A percentile compares a stretch with the other conserved stretches of the same genome.
These are phyloP conservation scores for Cyclostephanos tholiformis DNA, from an alignment of 108 stramenopile species.

Conservation along the genomic window DNA sequence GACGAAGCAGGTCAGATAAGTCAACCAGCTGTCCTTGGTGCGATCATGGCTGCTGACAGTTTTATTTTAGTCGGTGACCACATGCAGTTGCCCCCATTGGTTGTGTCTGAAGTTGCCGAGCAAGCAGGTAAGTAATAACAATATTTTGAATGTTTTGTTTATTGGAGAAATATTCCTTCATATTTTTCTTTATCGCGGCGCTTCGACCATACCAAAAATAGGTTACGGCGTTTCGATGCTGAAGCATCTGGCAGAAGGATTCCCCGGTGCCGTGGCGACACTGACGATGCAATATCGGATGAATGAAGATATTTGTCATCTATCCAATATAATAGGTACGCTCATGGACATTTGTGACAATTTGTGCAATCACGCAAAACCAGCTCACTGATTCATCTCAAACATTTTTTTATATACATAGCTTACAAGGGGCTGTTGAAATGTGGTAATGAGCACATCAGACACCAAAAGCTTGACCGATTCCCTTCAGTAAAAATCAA, in stretches of 20 bases:
- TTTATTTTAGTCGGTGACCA: constrained; percentile 98
- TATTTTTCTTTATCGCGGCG: not conserved
- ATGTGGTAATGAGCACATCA: constrained; percentile 84
- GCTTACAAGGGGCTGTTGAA: constrained; percentile 85
- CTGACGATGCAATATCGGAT: constrained; percentile 96
- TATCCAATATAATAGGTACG: constrained; percentile 80
- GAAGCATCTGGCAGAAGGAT: constrained; percentile 79
- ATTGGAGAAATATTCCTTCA: not conserved
- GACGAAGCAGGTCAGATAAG: constrained; percentile 98
- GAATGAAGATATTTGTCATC: constrained; percentile 87
- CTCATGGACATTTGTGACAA: not conserved
- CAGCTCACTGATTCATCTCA: not conserved
- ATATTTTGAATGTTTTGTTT: not conserved
- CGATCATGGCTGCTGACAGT: constrained; percentile 77
- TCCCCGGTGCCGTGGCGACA: constrained; percentile 79
- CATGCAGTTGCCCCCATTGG: constrained; percentile 96
- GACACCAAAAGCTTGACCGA: constrained; percentile 51
- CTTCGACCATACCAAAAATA: constrained; percentile 15
- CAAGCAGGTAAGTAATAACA: constrained; percentile 63
- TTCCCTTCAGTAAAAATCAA: constrained; percentile 37
- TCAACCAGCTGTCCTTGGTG: constrained; percentile 91
- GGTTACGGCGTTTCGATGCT: constrained; percentile 93
- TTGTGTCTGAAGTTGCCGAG: constrained; percentile 81
- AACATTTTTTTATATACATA: not conserved
- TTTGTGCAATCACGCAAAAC: not conserved